Base-by-base conservation (phyloP, 2,329 filamentous ascomycete genomes). In the Pleurostoma richardsiae region DNA sequence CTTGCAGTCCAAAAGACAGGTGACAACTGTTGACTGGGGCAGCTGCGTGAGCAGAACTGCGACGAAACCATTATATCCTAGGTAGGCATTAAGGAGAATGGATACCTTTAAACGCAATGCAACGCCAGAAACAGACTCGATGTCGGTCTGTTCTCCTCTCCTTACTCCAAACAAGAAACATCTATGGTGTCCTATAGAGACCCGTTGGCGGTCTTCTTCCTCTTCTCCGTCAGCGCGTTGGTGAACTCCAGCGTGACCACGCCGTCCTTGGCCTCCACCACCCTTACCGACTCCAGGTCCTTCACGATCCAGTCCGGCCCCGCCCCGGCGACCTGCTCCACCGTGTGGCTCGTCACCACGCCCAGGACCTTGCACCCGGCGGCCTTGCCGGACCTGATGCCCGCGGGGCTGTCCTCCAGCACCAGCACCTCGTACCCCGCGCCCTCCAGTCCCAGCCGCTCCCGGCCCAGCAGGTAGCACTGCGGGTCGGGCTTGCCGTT, bases 281-380 rank as follows among this genome's bases (percentile, higher is more conserved):
- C 70, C 56, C 68, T 80, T 52, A 95, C 80, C 54, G 86, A 90
- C 48, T 76, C 73, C 69, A 96, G 73, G 67, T 96, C 89, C 65
- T 76, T 74, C 48, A 96, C 85, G 44, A 96, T 82, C 84, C 88
- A 95, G 70, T 96, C 90, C 40, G 91, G 89, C n/a, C 81, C 85
- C 4, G 90, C 89, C 41, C 77, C 80, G 50, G 76, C 69, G 43
- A 95, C 76, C 69, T 91, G 80, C 56, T 83, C 80, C 41, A 85
- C 71, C 29, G 79, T 82, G 69, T 96, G 91, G 59, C 88, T 95
- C 45, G 90, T 96, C 46, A 87, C 81, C 45, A 96, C 70, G n/a
- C 84, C 91, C 41, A 95, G 69, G 10, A 96, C 91, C 60, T 80
- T 84, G 71, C 87, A 96, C 2, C 90, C 90, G 7, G 91, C 91